A percentile compares a stretch with the other conserved stretches of the same genome.
Evolutionary conservation across 2,329 filamentous ascomycete species (phyloP).

Genomic region (Aspergillus fijiensis): DNA sequence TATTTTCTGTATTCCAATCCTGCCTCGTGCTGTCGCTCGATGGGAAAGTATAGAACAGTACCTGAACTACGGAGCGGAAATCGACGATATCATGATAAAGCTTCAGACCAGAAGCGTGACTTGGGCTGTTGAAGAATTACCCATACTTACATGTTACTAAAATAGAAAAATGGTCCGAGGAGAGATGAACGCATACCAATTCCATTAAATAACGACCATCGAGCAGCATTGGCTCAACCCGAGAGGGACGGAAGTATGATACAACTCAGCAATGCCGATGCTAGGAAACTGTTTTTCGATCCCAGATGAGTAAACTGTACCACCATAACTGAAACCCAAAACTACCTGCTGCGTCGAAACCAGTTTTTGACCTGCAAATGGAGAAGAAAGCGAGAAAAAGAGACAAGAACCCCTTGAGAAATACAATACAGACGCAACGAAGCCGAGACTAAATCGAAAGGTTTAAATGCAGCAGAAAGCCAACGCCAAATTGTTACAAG

Average conservation of each 20-base stretch:
- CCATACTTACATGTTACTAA: no score
- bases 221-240: not conserved
- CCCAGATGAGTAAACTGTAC: not conserved
- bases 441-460: not conserved
- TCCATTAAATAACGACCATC: not conserved
- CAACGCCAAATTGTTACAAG: constrained; percentile 21
- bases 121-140: no score
- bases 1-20: no score
- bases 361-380: not conserved
- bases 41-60: no score
- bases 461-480: not conserved
- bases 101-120: no score
- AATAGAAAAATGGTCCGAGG: no score
- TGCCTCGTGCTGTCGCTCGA: no score
- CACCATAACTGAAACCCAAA: not conserved
- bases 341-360: not conserved
- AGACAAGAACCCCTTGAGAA: not conserved
- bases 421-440: constrained; percentile 2
- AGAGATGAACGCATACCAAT: not conserved
- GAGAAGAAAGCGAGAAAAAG: not conserved
- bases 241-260: not conserved
- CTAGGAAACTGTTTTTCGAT: not conserved
- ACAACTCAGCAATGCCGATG: not conserved
- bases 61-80: no score
- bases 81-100: no score